Base-by-base conservation (phyloP, 495 filamentous ascomycete species). In the Sphaerosporella brunnea region DNA sequence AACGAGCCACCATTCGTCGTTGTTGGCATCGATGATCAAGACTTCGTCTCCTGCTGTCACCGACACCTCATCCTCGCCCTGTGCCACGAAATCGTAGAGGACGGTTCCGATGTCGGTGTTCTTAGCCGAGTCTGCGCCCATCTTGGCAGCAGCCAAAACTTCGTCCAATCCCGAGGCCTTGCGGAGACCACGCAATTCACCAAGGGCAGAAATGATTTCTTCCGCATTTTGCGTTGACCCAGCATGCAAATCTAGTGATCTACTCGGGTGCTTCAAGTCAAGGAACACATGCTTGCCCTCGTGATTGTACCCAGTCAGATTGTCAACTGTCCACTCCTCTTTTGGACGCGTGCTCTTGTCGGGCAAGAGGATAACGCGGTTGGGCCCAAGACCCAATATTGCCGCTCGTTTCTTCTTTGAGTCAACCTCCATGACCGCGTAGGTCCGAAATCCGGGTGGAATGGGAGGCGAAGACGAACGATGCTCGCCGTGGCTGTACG, bases 1-100 rank as follows among this genome's bases (percentile, higher is more conserved):
- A 9, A 99, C 86, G 70, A 86, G 81, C 88, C 92, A 96, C 90
- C 90, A 99, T 61, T 99, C 90, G 37, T 94, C 86, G 44, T 86
- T 93, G 47, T 69, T 74, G 60, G 93, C 86, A 58, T 99, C 88
- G 32, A 95, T 56, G 44, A 99, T 69, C 41, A 92, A 66, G 21
- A 99, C 87, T 59, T 96, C 90, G 59, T 99, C 92, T 10, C 78
- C 87, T 41, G 79, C 73, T 11, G 69, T 77, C 35, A 99, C 90
- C 0, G 84, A 94, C 42, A 99, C 90, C 64, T 99, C 90, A 60
- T 96, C 90, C 15, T 93, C 80, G 18, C 87, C 85, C 62, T 96
- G 87, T 1, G 90, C 92, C 75, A 82, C 78, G 55, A 99, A 99
- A 59, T 96, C 88, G 59, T 93, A 96, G 38, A 93, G 67, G 49